Percentiles rank a stretch among this genome's conserved stretches.
These are phyloP conservation scores for Daldinia bambusicola DNA, from an alignment of 495 filamentous ascomycete species.

Conservation along the genomic window DNA sequence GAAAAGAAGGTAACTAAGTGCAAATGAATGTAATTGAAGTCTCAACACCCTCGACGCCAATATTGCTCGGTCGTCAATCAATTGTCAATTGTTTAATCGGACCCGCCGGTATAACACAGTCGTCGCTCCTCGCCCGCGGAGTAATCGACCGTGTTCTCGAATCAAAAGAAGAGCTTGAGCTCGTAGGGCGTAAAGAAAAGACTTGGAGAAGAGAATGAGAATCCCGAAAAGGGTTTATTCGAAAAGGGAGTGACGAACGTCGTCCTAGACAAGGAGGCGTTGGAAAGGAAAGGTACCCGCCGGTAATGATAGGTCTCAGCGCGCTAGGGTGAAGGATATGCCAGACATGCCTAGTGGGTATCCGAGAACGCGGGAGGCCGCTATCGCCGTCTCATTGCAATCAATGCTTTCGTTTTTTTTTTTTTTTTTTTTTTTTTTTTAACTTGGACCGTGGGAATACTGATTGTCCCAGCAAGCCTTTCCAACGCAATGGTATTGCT, in stretches of 20 bases:
- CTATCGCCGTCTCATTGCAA: slow-evolving; percentile 38
- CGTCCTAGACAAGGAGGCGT: slow-evolving; percentile 25
- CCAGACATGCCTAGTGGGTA: slow-evolving; percentile 34
- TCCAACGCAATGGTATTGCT: slow-evolving; percentile 17
- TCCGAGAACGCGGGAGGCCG: slow-evolving; percentile 25
- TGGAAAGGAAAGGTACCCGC: slow-evolving; percentile 21
- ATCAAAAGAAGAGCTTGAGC: slow-evolving; percentile 26
- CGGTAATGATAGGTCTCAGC: slow-evolving; percentile 39
- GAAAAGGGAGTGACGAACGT: slow-evolving; percentile 35
- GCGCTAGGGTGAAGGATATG: slow-evolving; percentile 32
- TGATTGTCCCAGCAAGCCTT: slow-evolving; percentile 19
- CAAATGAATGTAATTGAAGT: slow-evolving; percentile 36
- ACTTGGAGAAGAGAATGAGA: slow-evolving; percentile 28
- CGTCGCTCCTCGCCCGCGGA: slow-evolving; percentile 66
- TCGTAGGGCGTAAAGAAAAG: slow-evolving; percentile 20
- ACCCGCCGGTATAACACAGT: slow-evolving; percentile 59
- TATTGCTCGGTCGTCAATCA: slow-evolving; percentile 45
- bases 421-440: slow-evolving; percentile 28
- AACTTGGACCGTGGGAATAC: slow-evolving; percentile 18
- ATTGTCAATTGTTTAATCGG: slow-evolving; percentile 48
- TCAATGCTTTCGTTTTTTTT: slow-evolving; percentile 3
- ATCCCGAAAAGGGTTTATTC: slow-evolving; percentile 20
- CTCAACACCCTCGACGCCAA: slow-evolving; percentile 10
- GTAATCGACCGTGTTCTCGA: slow-evolving; percentile 58
- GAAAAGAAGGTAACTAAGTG: slow-evolving; percentile 24